phyloP scores from a whole-genome alignment of 768 basidiomycete species.

The Hydnomerulius pinastri region DNA sequence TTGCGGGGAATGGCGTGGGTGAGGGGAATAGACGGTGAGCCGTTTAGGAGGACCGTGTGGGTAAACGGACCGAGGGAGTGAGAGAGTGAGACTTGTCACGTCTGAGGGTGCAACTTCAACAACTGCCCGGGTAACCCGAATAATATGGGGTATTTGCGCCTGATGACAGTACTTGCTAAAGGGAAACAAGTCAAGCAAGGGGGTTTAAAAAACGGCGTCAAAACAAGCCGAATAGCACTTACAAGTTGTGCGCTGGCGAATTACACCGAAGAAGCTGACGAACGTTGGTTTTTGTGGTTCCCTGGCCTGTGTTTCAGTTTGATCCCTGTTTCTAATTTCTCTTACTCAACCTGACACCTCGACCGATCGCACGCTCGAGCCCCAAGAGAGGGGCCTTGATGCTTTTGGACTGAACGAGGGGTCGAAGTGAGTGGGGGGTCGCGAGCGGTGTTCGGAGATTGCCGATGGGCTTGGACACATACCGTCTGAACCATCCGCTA shows the following conservation, averaged over 20 bases:
- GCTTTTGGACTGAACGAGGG: neutral
- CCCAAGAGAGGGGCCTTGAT: neutral
- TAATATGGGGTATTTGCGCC: no score
- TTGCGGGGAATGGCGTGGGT: slow-evolving; percentile 4
- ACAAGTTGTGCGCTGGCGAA: no score
- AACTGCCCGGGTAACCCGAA: neutral
- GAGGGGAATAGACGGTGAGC: slow-evolving; percentile 1
- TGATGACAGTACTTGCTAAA: no score
- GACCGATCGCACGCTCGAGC: no score
- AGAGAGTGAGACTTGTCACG: slow-evolving; percentile 3
- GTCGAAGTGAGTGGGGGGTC: slow-evolving; percentile 11
- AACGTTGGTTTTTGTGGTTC: no score
- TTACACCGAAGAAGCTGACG: no score
- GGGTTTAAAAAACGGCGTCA: no score
- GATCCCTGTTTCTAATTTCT: no score
- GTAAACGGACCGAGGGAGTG: slow-evolving; percentile 12
- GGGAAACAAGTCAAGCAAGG: no score
- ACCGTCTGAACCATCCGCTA: neutral
- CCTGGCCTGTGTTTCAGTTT: no score
- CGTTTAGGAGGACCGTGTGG: slow-evolving; percentile 14
- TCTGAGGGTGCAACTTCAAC: neutral
- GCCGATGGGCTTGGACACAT: slow-evolving; percentile 6
- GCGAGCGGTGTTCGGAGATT: slow-evolving; percentile 9
- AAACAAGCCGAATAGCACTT: no score
- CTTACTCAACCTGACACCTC: no score